Evolutionary conservation across 192 early-diverging fungal species (phyloP).

Genomic region (Umbelopsis ramanniana): DNA sequence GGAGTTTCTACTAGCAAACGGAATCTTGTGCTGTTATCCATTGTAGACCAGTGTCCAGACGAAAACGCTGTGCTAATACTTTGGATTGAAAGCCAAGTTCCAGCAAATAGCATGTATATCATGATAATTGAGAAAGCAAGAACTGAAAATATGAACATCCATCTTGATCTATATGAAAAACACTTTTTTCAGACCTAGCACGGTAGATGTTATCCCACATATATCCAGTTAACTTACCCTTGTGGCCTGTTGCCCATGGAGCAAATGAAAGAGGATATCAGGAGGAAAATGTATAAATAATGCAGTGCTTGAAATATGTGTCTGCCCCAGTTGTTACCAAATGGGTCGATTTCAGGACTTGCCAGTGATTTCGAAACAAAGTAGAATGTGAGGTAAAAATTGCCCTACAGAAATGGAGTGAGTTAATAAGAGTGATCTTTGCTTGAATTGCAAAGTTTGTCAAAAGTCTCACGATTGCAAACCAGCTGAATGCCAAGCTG

Average conservation of each 20-base stretch:
- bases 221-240: conserved; percentile 28
- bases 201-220: neutral
- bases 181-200: neutral
- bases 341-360: conserved; percentile 46
- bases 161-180: conserved; percentile 48
- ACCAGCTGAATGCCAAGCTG: conserved; percentile 76
- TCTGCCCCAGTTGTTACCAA: conserved; percentile 50
- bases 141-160: conserved; percentile 58
- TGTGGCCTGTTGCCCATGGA: conserved; percentile 53
- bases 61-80: conserved; percentile 41
- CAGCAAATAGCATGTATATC: conserved; percentile 60
- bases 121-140: conserved; percentile 52
- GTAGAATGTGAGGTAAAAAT: conserved; percentile 66
- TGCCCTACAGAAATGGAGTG: conserved; percentile 39
- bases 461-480: conserved; percentile 60
- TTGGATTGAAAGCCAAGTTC: conserved; percentile 50
- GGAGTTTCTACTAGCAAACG: conserved; percentile 23
- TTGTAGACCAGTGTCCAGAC: conserved; percentile 14
- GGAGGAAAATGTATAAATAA: conserved; percentile 55
- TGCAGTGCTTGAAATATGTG: conserved; percentile 49
- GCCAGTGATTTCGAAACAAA: conserved; percentile 53
- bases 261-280: conserved; percentile 54
- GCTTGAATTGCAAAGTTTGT: neutral
- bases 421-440: neutral
- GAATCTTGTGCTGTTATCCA: neutral